Evolutionary conservation across 352 stramenopile genomes (phyloP).

Genomic region (Globisporangium viniferum): DNA sequence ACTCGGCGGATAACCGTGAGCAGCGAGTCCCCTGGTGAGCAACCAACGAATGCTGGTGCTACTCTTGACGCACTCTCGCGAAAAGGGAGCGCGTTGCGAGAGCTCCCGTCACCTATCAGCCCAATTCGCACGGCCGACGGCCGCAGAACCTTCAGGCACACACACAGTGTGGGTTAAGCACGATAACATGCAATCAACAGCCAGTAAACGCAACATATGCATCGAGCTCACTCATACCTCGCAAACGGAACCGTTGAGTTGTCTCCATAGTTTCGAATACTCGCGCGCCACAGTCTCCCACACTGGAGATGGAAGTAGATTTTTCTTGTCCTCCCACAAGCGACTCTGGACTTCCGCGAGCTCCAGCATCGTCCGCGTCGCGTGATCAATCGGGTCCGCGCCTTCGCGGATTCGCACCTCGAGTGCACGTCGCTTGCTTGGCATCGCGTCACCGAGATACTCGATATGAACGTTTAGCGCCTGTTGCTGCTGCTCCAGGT

Average conservation of each 20-base stretch:
- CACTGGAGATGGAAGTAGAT: conserved; percentile 26
- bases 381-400: conserved; percentile 30
- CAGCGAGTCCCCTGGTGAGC: not conserved
- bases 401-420: conserved; percentile 56
- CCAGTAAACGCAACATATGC: not conserved
- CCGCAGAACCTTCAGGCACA: not conserved
- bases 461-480: conserved; percentile 37
- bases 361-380: conserved; percentile 41
- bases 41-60: not conserved
- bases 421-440: conserved; percentile 51
- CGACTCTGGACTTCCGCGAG: conserved; percentile 44
- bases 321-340: conserved; percentile 42
- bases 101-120: not conserved
- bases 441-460: conserved; percentile 48
- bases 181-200: not conserved
- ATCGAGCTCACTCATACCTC: conserved; percentile 21
- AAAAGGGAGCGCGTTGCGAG: not conserved
- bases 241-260: conserved; percentile 33
- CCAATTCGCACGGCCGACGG: not conserved
- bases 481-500: conserved; percentile 40
- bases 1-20: not conserved
- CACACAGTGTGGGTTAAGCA: not conserved
- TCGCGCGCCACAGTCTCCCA: conserved; percentile 29
- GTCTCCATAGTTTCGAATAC: conserved; percentile 37
- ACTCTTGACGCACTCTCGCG: no score